Base-by-base conservation (phyloP, 176 grass and related monocot species). In the Aegilops longissima region DNA sequence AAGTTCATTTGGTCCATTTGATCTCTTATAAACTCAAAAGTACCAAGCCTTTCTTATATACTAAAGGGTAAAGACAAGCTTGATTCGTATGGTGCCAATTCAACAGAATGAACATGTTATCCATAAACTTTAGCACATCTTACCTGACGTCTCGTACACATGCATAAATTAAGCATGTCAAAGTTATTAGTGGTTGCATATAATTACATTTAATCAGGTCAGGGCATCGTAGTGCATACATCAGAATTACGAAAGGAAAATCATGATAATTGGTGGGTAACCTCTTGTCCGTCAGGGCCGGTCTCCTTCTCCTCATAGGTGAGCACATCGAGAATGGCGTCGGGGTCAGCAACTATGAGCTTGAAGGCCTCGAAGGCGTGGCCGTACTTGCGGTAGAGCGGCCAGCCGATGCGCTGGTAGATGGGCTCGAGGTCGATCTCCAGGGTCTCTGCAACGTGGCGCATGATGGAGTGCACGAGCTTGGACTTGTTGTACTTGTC, bases 381-480 rank as follows among this genome's bases (percentile, higher is more conserved):
- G 9, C 93, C 87, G 58, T 95, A 95, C 76, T 90, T 92, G 84
- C 93, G 90, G 85, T 95, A 95, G 11, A 95, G 84, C 8, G 93
- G 93, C 90, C 93, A 95, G 1, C 61, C 85, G 52, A 95, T 82
- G 44, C 88, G 83, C 10, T 84, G 76, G 77, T 95, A 95, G 66
- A 95, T 91, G 33, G 88, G 90, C 86, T 95, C 88, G 54, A 95
- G 88, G 77, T 93, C 91, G 73, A 95, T 42, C 45, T 63, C 87
- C 24, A 93, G 91, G 66, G 97, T 99, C 82, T 99, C 97, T 1
- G 97, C 97, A 25, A 99, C 97, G 71, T 99, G 97, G 62, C 95
- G 95, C 95, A 98, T 98, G 85, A 98, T 98, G 66, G 95, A 98
- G 91, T 98, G 95, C 2, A 98, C 95, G 35, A 98, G 93, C 91